phyloP scores from a whole-genome alignment of 2,329 filamentous ascomycete species.

The Colletotrichum tanaceti region DNA sequence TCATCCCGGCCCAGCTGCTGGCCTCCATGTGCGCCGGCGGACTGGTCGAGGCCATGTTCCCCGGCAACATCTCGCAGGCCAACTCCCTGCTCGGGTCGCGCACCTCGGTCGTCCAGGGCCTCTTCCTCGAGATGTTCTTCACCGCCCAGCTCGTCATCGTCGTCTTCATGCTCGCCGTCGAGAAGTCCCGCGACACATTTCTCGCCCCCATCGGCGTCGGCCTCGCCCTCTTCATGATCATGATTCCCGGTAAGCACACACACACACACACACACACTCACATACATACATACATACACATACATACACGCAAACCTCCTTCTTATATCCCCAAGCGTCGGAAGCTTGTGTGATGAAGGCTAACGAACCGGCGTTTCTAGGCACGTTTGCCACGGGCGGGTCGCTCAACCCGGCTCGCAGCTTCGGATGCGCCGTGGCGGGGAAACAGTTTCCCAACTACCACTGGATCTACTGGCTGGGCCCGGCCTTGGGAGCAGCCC shows the following conservation, averaged over 20 bases:
- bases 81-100: conserved; percentile 60
- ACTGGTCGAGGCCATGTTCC: conserved; percentile 66
- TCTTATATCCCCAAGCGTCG: conserved; percentile 41
- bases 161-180: conserved; percentile 73
- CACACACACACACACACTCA: not conserved
- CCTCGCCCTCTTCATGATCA: conserved; percentile 68
- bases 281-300: too few species aligned
- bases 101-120: conserved; percentile 61
- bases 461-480: conserved; percentile 62
- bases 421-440: conserved; percentile 57
- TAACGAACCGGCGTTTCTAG: conserved; percentile 37
- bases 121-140: conserved; percentile 72
- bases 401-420: conserved; percentile 58
- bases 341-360: not conserved
- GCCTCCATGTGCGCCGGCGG: conserved; percentile 66
- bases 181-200: conserved; percentile 75
- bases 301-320: too few species aligned
- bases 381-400: conserved; percentile 56
- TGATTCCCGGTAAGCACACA: conserved; percentile 49
- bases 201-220: conserved; percentile 76
- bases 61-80: conserved; percentile 59
- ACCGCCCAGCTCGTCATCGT: conserved; percentile 69
- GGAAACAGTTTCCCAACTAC: conserved; percentile 50
- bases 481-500: conserved; percentile 54
- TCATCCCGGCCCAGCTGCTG: conserved; percentile 64